A percentile compares a stretch with the other conserved stretches of the same genome.
Conservation (phyloP, 441 rosid genomes). For the Theobroma grandiflorum region DNA sequence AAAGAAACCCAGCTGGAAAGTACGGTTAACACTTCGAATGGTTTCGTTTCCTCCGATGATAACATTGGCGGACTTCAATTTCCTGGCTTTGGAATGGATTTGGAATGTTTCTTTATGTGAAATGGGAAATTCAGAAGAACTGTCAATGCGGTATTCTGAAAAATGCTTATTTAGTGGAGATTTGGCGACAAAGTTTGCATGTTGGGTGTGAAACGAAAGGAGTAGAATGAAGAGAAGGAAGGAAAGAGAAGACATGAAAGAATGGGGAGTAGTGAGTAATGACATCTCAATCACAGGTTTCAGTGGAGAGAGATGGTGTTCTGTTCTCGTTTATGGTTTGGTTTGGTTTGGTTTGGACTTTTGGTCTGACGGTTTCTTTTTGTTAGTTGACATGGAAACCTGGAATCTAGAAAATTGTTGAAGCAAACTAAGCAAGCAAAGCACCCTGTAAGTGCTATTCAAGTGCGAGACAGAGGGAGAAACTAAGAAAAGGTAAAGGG, state of each 20-base stretch:
- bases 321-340: background rate
- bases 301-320: background rate
- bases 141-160: background rate
- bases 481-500: background rate
- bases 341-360: slow-evolving; percentile 1
- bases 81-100: slow-evolving; percentile 19
- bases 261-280: slow-evolving; percentile 14
- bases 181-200: slow-evolving; percentile 11
- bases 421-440: background rate
- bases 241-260: slow-evolving; percentile 16
- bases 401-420: background rate
- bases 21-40: slow-evolving; percentile 48
- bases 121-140: background rate
- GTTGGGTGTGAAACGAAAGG: background rate
- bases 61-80: slow-evolving; percentile 36
- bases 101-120: background rate
- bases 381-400: slow-evolving; percentile 34
- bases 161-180: background rate
- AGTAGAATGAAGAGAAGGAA: slow-evolving; percentile 32
- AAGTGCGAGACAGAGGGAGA: slow-evolving; percentile 19
- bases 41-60: slow-evolving; percentile 58
- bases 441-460: background rate
- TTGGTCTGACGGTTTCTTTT: slow-evolving; percentile 21
- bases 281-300: slow-evolving; percentile 33
- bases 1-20: slow-evolving; percentile 75